phyloP scores from a whole-genome alignment of 805 yeast genomes.

The Huiozyma naganishii region DNA sequence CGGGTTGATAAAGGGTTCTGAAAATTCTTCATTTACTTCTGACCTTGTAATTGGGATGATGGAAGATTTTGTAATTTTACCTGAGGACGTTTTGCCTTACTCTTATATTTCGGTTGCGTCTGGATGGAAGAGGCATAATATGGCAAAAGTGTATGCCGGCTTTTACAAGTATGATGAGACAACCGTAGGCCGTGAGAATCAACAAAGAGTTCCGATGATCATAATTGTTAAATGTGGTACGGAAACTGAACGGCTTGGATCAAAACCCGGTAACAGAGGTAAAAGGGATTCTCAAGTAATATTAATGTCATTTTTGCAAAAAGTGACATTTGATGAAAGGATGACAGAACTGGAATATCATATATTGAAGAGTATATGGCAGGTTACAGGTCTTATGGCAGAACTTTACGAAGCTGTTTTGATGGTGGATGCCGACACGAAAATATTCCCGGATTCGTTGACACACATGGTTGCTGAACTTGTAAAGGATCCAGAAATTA shows the following conservation, averaged over 20 bases:
- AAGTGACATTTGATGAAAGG: slow-evolving; percentile 82
- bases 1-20: slow-evolving; percentile 90
- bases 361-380: slow-evolving; percentile 64
- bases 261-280: slow-evolving; percentile 90
- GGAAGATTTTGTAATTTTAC: slow-evolving; percentile 62
- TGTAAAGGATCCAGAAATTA: slow-evolving; percentile 74
- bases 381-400: slow-evolving; percentile 75
- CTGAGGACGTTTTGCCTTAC: slow-evolving; percentile 65
- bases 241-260: slow-evolving; percentile 56
- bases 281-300: slow-evolving; percentile 91
- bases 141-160: slow-evolving; percentile 95
- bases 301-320: slow-evolving; percentile 82
- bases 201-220: slow-evolving; percentile 74
- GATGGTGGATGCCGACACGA: slow-evolving; percentile 94
- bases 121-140: slow-evolving; percentile 89
- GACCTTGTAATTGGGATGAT: slow-evolving; percentile 83
- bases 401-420: slow-evolving; percentile 70
- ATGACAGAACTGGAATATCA: slow-evolving; percentile 87
- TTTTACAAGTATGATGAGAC: slow-evolving; percentile 75
- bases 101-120: slow-evolving; percentile 94
- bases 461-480: slow-evolving; percentile 86
- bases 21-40: slow-evolving; percentile 79
- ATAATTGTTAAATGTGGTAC: slow-evolving; percentile 83
- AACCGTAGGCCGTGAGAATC: slow-evolving; percentile 70
- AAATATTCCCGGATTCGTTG: slow-evolving; percentile 74